Conservation (phyloP, 352 stramenopile genomes). For the Phytophthora cactorum region DNA sequence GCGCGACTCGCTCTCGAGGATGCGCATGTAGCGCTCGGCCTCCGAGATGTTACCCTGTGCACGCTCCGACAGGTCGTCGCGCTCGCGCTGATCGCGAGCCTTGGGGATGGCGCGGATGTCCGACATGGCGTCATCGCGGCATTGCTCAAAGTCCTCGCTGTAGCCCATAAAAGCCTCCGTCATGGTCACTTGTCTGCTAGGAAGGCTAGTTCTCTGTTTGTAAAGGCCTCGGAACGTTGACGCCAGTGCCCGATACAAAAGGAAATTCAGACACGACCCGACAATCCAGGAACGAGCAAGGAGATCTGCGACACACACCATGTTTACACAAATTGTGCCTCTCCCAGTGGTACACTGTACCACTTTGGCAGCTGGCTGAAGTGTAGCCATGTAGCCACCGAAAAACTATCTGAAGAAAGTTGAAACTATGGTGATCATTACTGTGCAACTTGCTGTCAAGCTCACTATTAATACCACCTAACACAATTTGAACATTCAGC, state of each 20-base stretch:
- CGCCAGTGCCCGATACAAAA: constrained; percentile 26
- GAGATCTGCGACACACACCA: constrained; percentile 32
- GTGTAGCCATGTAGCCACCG: constrained; percentile 14
- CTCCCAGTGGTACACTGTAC: constrained; percentile 23
- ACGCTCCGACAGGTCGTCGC: constrained; percentile 56
- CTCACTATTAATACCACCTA: neutral
- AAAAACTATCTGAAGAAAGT: neutral
- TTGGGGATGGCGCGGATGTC: constrained; percentile 73
- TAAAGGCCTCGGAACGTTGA: constrained; percentile 6
- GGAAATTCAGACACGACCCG: constrained; percentile 42
- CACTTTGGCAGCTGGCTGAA: constrained; percentile 1
- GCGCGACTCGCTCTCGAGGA: constrained; percentile 83
- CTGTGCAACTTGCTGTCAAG: neutral
- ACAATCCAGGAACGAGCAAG: constrained; percentile 34
- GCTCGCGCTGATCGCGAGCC: constrained; percentile 42
- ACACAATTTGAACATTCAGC: constrained; percentile 33
- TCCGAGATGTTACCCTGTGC: constrained; percentile 77
- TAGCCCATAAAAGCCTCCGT: constrained; percentile 83
- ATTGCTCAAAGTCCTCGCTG: constrained; percentile 88
- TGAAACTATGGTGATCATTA: constrained; percentile 5
- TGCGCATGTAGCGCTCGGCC: constrained; percentile 83
- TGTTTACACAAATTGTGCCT: constrained; percentile 16
- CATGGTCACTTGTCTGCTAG: constrained; percentile 42
- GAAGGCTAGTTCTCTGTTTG: constrained; percentile 8
- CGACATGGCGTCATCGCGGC: constrained; percentile 73